Percentiles rank a stretch among this genome's conserved stretches.
Conservation (phyloP, 306 rosid genomes). For the Vicia faba region DNA sequence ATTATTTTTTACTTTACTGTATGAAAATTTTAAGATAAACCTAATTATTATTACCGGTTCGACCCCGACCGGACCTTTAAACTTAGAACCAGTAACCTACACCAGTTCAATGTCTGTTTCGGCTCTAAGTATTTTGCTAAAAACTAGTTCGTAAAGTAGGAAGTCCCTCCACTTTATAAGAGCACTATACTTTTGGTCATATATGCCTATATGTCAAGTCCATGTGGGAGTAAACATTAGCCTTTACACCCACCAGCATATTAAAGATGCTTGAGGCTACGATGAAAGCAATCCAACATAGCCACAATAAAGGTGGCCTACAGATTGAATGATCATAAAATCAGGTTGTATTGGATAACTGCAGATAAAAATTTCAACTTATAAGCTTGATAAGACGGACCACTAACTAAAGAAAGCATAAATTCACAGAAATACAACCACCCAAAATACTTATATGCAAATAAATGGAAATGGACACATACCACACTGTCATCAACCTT, state of each 20-base stretch:
- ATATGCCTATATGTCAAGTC: background rate
- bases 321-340: slow-evolving; percentile 1
- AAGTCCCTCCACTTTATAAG: background rate
- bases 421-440: slow-evolving; percentile 5
- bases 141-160: background rate
- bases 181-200: background rate
- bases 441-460: slow-evolving; percentile 17
- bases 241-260: background rate
- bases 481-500: slow-evolving; percentile 89
- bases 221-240: background rate
- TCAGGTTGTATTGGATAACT: background rate
- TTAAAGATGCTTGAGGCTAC: background rate
- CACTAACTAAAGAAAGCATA: slow-evolving; percentile 12
- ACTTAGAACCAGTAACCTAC: no score
- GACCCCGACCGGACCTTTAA: no score
- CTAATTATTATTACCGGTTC: no score
- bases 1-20: no score
- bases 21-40: no score
- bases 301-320: background rate
- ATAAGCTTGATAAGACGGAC: slow-evolving; percentile 13
- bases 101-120: no score
- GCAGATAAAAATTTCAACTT: background rate
- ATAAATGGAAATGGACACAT: slow-evolving; percentile 38
- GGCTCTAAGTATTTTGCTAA: background rate
- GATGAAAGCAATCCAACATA: background rate